These are phyloP conservation scores for Suillus occidentalis DNA, from an alignment of 768 basidiomycete genomes.

Conservation along the genomic window DNA sequence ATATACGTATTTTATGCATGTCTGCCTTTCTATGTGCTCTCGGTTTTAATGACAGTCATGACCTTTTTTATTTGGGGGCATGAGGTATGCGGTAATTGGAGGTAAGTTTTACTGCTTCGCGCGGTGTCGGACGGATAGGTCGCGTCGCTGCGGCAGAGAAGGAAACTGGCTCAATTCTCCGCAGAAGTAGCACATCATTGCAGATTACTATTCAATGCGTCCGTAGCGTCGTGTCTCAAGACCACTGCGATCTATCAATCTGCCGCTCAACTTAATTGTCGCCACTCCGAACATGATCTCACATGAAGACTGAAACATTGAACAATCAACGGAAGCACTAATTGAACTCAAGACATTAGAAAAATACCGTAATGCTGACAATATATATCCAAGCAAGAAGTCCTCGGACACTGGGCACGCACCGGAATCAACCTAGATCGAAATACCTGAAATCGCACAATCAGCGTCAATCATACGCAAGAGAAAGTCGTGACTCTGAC, in stretches of 20 bases:
- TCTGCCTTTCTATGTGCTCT: constrained; percentile 14
- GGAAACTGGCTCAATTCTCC: no score
- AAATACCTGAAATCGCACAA: background rate
- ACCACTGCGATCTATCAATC: no score
- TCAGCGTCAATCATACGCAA: background rate
- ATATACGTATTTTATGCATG: constrained; percentile 13
- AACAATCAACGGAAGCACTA: background rate
- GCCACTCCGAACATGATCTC: no score
- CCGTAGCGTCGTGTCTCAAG: background rate
- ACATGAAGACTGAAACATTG: no score
- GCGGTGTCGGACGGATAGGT: no score
- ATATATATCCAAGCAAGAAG: no score
- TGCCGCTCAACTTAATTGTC: background rate
- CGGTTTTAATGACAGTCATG: constrained; percentile 5
- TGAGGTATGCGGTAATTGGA: background rate
- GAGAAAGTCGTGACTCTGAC: background rate
- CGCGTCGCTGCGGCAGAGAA: no score
- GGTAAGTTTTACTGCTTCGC: background rate
- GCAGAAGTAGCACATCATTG: no score
- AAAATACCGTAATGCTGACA: background rate
- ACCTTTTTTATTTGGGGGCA: background rate
- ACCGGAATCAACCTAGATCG: background rate
- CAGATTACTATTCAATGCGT: background rate
- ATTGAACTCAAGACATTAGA: background rate
- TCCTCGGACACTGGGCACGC: no score